Percentiles rank a stretch among this genome's conserved stretches.
These are phyloP conservation scores for Pisolithus sp. DNA, from an alignment of 768 basidiomycete genomes.

Conservation along the genomic window DNA sequence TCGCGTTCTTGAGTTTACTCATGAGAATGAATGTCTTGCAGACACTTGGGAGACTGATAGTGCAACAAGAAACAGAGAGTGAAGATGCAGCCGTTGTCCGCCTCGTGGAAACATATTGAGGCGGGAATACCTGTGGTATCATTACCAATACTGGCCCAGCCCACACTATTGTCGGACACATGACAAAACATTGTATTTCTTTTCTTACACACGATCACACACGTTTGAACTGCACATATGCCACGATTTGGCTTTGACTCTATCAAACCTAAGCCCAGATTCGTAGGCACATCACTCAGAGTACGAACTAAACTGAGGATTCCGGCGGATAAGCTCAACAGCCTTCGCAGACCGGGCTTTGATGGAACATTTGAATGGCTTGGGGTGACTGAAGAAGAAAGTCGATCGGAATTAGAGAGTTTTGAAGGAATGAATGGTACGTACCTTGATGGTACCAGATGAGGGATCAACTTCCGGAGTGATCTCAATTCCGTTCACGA, in stretches of 20 bases:
- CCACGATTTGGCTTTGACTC: too few relatives aligned
- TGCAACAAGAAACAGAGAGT: neutral
- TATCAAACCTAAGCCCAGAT: too few relatives aligned
- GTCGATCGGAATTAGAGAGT: too few relatives aligned
- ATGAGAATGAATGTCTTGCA: neutral
- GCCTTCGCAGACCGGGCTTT: conserved; percentile 11
- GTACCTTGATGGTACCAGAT: conserved; percentile 52
- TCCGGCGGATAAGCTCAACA: conserved; percentile 25
- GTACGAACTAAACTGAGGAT: neutral
- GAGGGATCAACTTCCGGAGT: conserved; percentile 47
- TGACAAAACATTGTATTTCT: too few relatives aligned
- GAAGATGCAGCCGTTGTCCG: neutral
- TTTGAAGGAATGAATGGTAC: too few relatives aligned
- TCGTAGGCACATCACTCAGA: too few relatives aligned
- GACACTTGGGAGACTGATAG: neutral
- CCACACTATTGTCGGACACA: too few relatives aligned
- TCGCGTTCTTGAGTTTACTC: neutral
- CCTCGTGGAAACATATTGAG: neutral
- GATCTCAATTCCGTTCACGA: conserved; percentile 35
- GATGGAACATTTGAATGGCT: conserved; percentile 21
- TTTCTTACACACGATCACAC: too few relatives aligned
- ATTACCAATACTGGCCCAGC: too few relatives aligned
- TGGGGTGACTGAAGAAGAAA: conserved; percentile 6
- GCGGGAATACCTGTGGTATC: too few relatives aligned
- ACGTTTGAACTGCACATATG: too few relatives aligned